Percentiles rank a stretch among this genome's conserved stretches.
phyloP scores from a whole-genome alignment of 805 yeast genomes.

The Wickerhamiella siamensis region DNA sequence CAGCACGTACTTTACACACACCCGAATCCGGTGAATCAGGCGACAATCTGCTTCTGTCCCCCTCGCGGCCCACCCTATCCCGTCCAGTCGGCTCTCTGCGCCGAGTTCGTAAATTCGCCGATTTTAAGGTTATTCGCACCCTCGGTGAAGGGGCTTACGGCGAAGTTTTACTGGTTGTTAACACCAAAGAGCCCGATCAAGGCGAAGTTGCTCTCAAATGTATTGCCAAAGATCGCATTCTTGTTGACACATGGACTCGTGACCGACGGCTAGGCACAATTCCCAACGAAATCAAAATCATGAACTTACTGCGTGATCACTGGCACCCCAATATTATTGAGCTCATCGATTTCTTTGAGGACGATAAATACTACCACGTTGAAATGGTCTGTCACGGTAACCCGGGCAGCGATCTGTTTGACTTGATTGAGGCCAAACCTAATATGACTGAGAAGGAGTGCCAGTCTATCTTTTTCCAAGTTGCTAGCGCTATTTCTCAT shows the following conservation, averaged over 20 bases:
- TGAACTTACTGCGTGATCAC: constrained; percentile 52
- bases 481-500: constrained; percentile 65
- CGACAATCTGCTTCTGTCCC: neutral
- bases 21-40: neutral
- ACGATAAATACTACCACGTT: constrained; percentile 72
- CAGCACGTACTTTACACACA: too few relatives aligned
- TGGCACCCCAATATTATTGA: constrained; percentile 84
- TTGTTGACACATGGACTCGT: constrained; percentile 95
- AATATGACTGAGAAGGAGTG: constrained; percentile 72
- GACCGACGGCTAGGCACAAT: constrained; percentile 84
- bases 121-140: constrained; percentile 54
- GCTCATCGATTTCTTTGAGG: constrained; percentile 85
- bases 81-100: constrained; percentile 49
- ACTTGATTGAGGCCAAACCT: constrained; percentile 72
- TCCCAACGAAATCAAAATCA: constrained; percentile 89
- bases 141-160: constrained; percentile 98
- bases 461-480: constrained; percentile 61
- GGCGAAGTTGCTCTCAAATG: constrained; percentile 63
- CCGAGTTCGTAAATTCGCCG: constrained; percentile 55
- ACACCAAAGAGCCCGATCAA: constrained; percentile 45
- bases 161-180: constrained; percentile 57
- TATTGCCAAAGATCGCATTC: constrained; percentile 79
- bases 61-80: neutral
- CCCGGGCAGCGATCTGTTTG: constrained; percentile 88
- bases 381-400: constrained; percentile 84